These are phyloP conservation scores for Lasiosphaeriaceae sp. DNA, from an alignment of 495 filamentous ascomycete species.

Conservation along the genomic window DNA sequence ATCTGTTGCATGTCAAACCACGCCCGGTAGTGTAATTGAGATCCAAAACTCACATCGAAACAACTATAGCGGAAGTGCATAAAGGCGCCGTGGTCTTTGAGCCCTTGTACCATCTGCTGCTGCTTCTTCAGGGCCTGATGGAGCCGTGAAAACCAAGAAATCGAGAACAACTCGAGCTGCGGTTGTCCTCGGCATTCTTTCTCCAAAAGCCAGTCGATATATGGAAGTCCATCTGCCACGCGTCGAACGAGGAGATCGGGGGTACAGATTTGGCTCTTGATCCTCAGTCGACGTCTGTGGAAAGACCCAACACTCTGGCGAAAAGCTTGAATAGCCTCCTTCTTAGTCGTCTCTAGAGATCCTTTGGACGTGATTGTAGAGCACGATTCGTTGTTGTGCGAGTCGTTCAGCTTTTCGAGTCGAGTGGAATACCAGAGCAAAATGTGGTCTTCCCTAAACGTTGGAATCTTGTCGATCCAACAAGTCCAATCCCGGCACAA, in stretches of 20 bases:
- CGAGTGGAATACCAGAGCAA: constrained; percentile 43
- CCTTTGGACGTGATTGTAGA: neutral
- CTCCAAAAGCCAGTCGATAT: constrained; percentile 27
- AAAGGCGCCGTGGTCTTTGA: constrained; percentile 31
- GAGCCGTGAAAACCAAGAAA: constrained; percentile 25
- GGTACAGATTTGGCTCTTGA: neutral
- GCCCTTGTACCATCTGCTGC: constrained; percentile 22
- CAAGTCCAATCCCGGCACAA: constrained; percentile 48
- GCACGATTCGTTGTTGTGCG: neutral
- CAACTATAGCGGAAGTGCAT: constrained; percentile 24
- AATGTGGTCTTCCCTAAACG: constrained; percentile 46
- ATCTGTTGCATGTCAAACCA: constrained; percentile 9
- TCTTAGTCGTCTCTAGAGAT: constrained; percentile 3
- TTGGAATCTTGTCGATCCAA: constrained; percentile 46
- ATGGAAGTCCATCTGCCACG: constrained; percentile 17
- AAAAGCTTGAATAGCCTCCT: constrained; percentile 15
- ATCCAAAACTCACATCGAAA: constrained; percentile 11
- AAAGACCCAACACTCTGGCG: constrained; percentile 6
- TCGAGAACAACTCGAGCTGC: constrained; percentile 15
- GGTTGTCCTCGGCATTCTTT: neutral
- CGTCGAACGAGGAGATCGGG: constrained; percentile 9
- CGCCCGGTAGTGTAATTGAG: neutral
- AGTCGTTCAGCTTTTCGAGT: too few relatives aligned
- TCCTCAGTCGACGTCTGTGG: neutral
- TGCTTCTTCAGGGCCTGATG: constrained; percentile 21